Evolutionary conservation across 164 flowering plant species (phyloP), one percentile per base, ranked within the genome.

Genomic region (Hamamelis virginiana): DNA sequence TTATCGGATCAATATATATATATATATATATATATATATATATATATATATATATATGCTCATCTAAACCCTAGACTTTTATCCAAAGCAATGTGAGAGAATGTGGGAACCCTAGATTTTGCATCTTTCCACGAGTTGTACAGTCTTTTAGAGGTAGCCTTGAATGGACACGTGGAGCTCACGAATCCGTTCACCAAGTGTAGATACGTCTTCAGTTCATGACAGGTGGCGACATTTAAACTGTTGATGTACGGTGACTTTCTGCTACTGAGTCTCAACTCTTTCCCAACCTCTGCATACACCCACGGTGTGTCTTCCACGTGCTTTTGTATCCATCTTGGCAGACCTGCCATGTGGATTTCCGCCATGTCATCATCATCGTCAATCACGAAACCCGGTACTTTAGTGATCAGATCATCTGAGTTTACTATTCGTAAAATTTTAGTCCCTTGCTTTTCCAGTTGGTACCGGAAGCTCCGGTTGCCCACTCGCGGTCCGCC

Each of bases 401-500:
- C 76, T 62, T 79, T 85, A 2, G 89, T 83, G 10, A 86, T 70
- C 84, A n/a, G n/a, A n/a, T n/a, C n/a, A n/a, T n/a, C n/a, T n/a
- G n/a, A n/a, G n/a, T n/a, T n/a, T n/a, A n/a, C 89, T 0, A 86
- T 84, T 0, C 89, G 76, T 0, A 86, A 70, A 12, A 84, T 26
- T 56, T 75, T 79, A 10, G 83, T 75, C 27, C 86, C 89, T 25
- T 70, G 72, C 18, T 71, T 51, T 11, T 83, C 87, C 9, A 84
- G 69, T 9, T 58, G 71, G 61, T 51, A 21, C 26, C 86, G 64
- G 65, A 86, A 86, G 62, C 79, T 78, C 11, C 64, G 9, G 73
- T 86, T 81, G 1, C 89, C 89, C 0, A 86, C 89, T 3, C 89
- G 80, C 0, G 89, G 87, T 19, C 89, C 89, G 0, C 84, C 89